Conservation (phyloP, 2,329 filamentous ascomycete species). For the Trichoderma atroviride region DNA sequence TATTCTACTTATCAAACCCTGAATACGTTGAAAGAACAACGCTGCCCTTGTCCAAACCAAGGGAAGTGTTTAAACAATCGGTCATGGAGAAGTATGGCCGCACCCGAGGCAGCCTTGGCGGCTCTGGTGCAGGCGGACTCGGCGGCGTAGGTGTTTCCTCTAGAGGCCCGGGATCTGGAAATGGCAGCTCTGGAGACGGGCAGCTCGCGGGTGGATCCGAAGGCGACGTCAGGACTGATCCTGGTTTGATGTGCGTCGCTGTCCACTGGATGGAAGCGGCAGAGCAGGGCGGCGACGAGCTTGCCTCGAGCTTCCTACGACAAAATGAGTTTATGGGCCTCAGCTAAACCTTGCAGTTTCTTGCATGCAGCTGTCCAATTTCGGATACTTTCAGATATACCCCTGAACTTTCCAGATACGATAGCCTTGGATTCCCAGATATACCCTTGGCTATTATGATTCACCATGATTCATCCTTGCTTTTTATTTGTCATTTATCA, state of each 20-base stretch:
- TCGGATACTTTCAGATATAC: not conserved
- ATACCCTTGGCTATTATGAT: not conserved
- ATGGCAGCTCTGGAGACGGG: slow-evolving; percentile 31
- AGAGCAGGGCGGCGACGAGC: slow-evolving; percentile 79
- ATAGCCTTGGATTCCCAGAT: not conserved
- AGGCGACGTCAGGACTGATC: slow-evolving; percentile 69
- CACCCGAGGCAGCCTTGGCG: slow-evolving; percentile 33
- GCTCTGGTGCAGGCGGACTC: slow-evolving; percentile 31
- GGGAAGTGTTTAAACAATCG: slow-evolving; percentile 87
- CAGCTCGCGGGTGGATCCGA: slow-evolving; percentile 40
- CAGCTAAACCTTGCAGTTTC: slow-evolving; percentile 32
- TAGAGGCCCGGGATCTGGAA: slow-evolving; percentile 32
- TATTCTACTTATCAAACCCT: slow-evolving; percentile 90
- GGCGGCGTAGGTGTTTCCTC: slow-evolving; percentile 33
- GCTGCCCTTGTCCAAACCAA: slow-evolving; percentile 78
- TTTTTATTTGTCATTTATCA: slow-evolving; percentile 24
- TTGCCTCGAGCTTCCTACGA: slow-evolving; percentile 79
- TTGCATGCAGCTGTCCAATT: not conserved
- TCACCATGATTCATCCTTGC: slow-evolving; percentile 20
- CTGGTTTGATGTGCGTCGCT: slow-evolving; percentile 87
- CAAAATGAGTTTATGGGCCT: slow-evolving; percentile 57
- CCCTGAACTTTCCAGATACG: too few species aligned
- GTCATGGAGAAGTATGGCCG: slow-evolving; percentile 72
- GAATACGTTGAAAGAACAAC: slow-evolving; percentile 81
- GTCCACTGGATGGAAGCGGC: slow-evolving; percentile 97